Evolutionary conservation across 1,284 basidiomycete species (phyloP), one percentile per base, ranked within the genome.

Genomic region (Phellinidium pouzarii): DNA sequence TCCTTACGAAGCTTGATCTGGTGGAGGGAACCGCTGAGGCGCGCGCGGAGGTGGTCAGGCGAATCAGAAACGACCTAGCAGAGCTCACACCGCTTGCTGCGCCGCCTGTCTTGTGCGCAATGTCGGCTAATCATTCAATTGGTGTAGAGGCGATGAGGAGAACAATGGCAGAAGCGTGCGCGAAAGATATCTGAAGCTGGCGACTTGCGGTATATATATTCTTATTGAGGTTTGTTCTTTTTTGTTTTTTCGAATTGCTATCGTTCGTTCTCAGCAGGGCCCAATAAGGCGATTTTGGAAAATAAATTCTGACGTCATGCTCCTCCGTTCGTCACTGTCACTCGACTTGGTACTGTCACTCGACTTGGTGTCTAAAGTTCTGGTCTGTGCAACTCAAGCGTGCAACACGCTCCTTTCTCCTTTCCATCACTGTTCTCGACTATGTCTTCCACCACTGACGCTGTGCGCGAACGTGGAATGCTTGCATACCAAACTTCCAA

Each of bases 1-100:
- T 89, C 48, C 74, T 89, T 60, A 88, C 87, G 22, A 88, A 87
- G 66, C 73, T 73, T 1, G 87, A 89, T 62, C 65, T 64, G 3
- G 66, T 84, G 12, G 38, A 45, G 23, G 42, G 29, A 1, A 20
- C 40, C 4, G 65, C 72, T 7, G 36, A 59, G 6, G 59, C 64
- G 38, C 60, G 62, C 17, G 62, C 65, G n/a, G 64, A 71, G 48
- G 59, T 59, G 20, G 60, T 60, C 31, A 67, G 76, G 23, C 37
- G 58, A 17, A 61, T 69, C 4, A 61, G 61, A 44, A 50, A 58
- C 27, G 69, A 75, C 20, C 75, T 82, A 46, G 75, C 71, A 59
- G 68, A 75, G 29, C 67, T 71, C 0, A 78, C 84, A 4, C 82
- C 83, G 9, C 71, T 79, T 3, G 85, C 81, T 59, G 64, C 86